phyloP scores from a whole-genome alignment of 768 basidiomycete species.

The Austroboletus festivus region DNA sequence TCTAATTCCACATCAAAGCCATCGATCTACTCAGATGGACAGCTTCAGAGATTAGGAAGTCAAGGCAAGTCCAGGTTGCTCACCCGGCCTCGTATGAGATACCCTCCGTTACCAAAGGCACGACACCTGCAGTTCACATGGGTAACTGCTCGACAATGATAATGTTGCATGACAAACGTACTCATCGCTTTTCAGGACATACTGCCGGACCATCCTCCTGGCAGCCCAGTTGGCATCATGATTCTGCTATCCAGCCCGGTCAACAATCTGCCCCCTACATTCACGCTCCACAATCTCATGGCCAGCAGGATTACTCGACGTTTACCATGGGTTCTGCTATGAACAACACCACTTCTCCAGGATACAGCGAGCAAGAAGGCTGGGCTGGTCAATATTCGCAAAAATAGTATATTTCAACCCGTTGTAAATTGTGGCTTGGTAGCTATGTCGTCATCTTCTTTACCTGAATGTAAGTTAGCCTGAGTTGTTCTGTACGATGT shows the following conservation, averaged over 20 bases:
- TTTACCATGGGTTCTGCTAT: neutral
- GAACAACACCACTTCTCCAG: neutral
- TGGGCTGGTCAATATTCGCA: too few species aligned
- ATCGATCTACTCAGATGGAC: constrained; percentile 11
- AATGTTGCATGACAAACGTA: constrained; percentile 1
- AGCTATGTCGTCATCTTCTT: too few species aligned
- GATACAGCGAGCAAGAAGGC: neutral
- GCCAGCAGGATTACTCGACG: constrained; percentile 1
- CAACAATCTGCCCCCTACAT: neutral
- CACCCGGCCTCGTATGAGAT: neutral
- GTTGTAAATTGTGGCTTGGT: too few species aligned
- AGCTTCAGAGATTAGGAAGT: neutral
- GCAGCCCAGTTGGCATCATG: neutral
- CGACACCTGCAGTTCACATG: neutral
- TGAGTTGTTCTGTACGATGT: too few species aligned
- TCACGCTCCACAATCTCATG: neutral
- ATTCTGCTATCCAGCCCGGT: neutral
- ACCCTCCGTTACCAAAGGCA: neutral
- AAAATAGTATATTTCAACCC: too few species aligned
- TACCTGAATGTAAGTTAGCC: too few species aligned
- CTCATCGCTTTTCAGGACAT: constrained; percentile 5
- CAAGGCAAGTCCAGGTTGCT: neutral
- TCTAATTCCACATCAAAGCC: constrained; percentile 1
- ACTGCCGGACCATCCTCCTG: neutral
- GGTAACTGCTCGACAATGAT: constrained; percentile 6